Percentiles rank a stretch among this genome's conserved stretches.
phyloP scores from a whole-genome alignment of 352 stramenopile genomes.

The Lagenidium giganteum region DNA sequence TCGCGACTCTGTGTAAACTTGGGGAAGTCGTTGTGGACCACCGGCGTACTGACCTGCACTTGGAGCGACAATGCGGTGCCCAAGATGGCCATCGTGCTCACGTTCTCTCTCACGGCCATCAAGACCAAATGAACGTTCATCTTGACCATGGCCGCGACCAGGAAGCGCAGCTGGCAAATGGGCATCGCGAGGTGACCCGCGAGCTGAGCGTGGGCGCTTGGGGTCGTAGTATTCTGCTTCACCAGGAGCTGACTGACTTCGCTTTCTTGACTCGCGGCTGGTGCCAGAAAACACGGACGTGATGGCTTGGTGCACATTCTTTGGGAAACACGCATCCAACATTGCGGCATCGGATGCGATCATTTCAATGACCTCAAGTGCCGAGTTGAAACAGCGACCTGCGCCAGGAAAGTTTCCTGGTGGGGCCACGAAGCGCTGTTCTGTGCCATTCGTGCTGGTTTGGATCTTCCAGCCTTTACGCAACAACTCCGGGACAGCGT shows the following conservation, averaged over 20 bases:
- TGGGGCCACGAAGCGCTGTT: conserved; percentile 36
- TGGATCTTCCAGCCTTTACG: conserved; percentile 65
- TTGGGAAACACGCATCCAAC: conserved; percentile 54
- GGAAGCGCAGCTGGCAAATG: too few relatives aligned
- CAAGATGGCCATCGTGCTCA: too few relatives aligned
- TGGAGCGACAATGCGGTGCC: too few relatives aligned
- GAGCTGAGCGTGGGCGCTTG: conserved; percentile 30
- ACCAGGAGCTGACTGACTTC: conserved; percentile 2
- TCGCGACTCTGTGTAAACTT: too few relatives aligned
- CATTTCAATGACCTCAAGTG: conserved; percentile 66
- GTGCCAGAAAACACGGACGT: conserved; percentile 41
- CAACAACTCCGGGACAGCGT: conserved; percentile 59
- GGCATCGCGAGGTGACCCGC: too few relatives aligned
- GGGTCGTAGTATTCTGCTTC: conserved; percentile 19
- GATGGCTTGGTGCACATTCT: conserved; percentile 70
- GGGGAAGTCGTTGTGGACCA: too few relatives aligned
- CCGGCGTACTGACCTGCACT: too few relatives aligned
- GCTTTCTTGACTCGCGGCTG: conserved; percentile 17
- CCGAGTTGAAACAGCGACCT: conserved; percentile 42
- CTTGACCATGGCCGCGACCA: too few relatives aligned
- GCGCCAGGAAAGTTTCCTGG: conserved; percentile 20
- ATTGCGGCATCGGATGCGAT: conserved; percentile 66
- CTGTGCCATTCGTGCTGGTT: conserved; percentile 21
- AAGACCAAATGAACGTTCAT: too few relatives aligned
- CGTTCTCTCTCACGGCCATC: too few relatives aligned